phyloP scores from a whole-genome alignment of 2,329 filamentous ascomycete species.

The Cordyceps militaris region DNA sequence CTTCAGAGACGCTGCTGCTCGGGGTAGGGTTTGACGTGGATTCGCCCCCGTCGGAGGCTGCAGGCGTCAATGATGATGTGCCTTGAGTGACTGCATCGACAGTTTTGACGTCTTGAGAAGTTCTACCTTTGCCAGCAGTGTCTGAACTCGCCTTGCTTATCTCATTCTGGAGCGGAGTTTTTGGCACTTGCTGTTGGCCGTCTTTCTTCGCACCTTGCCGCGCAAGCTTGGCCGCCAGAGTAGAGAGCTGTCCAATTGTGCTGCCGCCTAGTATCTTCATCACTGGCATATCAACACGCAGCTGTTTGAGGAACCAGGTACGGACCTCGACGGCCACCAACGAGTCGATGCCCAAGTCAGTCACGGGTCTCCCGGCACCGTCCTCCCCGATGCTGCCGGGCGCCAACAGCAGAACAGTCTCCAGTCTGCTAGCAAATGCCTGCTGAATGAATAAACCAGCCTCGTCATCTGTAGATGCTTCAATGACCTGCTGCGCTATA shows the following conservation, averaged over 20 bases:
- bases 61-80: not conserved
- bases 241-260: not conserved
- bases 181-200: not conserved
- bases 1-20: not conserved
- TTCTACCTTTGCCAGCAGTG: not conserved
- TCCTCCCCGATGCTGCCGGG: not conserved
- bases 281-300: constrained; percentile 37
- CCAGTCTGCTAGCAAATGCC: not conserved
- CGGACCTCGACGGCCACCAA: constrained; percentile 31
- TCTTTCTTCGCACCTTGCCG: not conserved
- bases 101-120: too few species aligned
- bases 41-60: not conserved
- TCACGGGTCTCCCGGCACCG: not conserved
- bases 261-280: constrained; percentile 30
- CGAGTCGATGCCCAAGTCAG: constrained; percentile 24
- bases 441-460: not conserved
- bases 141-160: not conserved
- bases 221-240: not conserved
- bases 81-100: too few species aligned
- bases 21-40: not conserved
- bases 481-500: not conserved
- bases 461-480: not conserved
- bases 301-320: constrained; percentile 40
- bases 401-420: not conserved
- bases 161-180: not conserved